phyloP scores from a whole-genome alignment of 2,329 filamentous ascomycete species.

The Fusarium xyrophilum region DNA sequence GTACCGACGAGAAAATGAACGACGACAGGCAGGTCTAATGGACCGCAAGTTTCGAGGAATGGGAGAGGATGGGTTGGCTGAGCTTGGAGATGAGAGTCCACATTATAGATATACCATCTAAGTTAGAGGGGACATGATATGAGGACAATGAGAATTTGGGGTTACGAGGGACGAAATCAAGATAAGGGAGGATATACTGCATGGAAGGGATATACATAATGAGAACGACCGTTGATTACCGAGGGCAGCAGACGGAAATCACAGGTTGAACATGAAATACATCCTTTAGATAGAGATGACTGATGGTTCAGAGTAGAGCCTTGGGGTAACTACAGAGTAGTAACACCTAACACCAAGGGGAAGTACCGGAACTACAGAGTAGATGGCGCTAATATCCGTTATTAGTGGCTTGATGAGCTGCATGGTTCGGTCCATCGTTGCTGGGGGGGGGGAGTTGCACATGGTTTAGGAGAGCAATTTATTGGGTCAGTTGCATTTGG shows the following conservation, averaged over 20 bases:
- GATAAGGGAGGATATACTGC: neutral
- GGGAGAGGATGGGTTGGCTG: slow-evolving; percentile 56
- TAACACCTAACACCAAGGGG: neutral
- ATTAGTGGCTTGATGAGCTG: slow-evolving; percentile 8
- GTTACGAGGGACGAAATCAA: neutral
- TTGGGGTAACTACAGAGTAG: neutral
- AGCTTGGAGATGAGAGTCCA: slow-evolving; percentile 61
- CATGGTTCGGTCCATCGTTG: neutral
- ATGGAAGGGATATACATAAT: neutral
- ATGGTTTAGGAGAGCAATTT: neutral
- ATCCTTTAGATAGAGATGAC: neutral
- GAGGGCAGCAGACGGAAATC: neutral
- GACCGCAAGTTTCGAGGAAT: slow-evolving; percentile 50
- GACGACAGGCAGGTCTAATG: slow-evolving; percentile 50
- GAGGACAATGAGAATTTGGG: neutral
- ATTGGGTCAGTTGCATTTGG: neutral
- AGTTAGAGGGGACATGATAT: slow-evolving; percentile 18
- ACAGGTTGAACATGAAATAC: neutral
- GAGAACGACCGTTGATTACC: neutral
- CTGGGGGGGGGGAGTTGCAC: neutral
- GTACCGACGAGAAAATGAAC: slow-evolving; percentile 57
- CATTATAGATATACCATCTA: slow-evolving; percentile 54
- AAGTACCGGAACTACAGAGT: neutral
- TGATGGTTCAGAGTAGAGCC: neutral
- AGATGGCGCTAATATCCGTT: neutral